A percentile compares a stretch with the other conserved stretches of the same genome.
phyloP scores from a whole-genome alignment of 371 early-diverging fungal species.

The Batrachochytrium dendrobatidis region DNA sequence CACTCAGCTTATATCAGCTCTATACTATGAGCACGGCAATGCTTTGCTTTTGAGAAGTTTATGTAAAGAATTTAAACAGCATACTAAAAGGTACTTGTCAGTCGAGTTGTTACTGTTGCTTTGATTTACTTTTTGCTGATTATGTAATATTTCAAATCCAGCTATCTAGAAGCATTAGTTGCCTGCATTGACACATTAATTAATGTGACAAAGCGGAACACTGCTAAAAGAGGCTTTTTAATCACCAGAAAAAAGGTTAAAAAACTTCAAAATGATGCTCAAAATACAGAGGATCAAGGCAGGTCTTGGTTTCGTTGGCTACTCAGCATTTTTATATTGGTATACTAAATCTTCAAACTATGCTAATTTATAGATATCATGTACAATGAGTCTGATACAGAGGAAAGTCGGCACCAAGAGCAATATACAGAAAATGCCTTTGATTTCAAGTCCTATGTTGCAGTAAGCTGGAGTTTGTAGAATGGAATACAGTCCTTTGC shows the following conservation, averaged over 20 bases:
- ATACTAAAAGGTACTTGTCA: not conserved
- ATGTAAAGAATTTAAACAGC: not conserved
- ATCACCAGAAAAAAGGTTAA: not conserved
- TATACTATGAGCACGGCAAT: not conserved
- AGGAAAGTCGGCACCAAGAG: not conserved
- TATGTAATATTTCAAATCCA: not conserved
- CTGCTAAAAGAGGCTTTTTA: not conserved
- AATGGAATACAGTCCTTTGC: not conserved
- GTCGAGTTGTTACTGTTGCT: not conserved
- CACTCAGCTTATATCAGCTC: not conserved
- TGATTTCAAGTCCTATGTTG: not conserved
- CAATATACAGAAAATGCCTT: not conserved
- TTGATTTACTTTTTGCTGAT: not conserved
- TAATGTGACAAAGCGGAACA: not conserved
- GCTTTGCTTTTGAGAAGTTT: not conserved
- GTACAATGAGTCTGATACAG: not conserved
- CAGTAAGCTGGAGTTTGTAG: not conserved
- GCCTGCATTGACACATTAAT: not conserved
- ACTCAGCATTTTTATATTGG: not conserved
- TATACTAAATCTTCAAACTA: not conserved
- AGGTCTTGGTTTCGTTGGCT: not conserved
- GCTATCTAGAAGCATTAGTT: constrained; percentile 1
- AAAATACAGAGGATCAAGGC: not conserved
- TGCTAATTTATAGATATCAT: too few relatives aligned
- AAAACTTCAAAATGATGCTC: not conserved